Evolutionary conservation across 805 yeast genomes (phyloP), one percentile per base, ranked within the genome.

Genomic region (Saccharomycopsis malanga): DNA sequence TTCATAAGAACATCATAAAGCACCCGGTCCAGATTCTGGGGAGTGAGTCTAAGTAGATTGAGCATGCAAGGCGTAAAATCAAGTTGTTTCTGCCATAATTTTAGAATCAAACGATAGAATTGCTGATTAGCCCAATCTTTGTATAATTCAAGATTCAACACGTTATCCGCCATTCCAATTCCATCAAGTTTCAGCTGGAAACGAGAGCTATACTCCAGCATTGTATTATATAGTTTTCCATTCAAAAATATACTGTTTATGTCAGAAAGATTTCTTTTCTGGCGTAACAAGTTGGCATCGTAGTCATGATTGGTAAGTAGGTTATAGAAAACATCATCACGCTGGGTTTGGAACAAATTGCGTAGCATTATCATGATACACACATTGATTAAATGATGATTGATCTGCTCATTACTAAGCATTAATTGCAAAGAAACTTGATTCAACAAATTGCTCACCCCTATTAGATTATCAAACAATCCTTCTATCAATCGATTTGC

Each of bases 181-280:
- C n/a, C n/a, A n/a, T n/a, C n/a, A n/a, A n/a, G n/a, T n/a, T n/a
- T n/a, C n/a, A n/a, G n/a, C n/a, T n/a, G n/a, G n/a, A n/a, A n/a
- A n/a, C n/a, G n/a, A n/a, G n/a, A n/a, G n/a, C n/a, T n/a, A n/a
- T n/a, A n/a, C n/a, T n/a, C n/a, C n/a, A n/a, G n/a, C n/a, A n/a
- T n/a, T n/a, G n/a, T n/a, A n/a, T n/a, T n/a, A n/a, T 37, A 42
- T 15, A 50, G 17, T 34, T 43, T 46, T 6, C 34, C 29, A 18
- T 42, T 44, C 35, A 50, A 50, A 29, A 50, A 50, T 12, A 46
- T 35, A 18, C 20, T 15, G 18, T 46, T 24, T 14, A 50, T 44
- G 12, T 15, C 38, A 4, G 41, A 21, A 6, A 50, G 5, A 29
- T 43, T 50, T 23, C 38, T 41, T 39, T 43, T 42, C 29, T 39